phyloP scores from a whole-genome alignment of 2,329 filamentous ascomycete species.

The Apiospora pterosperma region DNA sequence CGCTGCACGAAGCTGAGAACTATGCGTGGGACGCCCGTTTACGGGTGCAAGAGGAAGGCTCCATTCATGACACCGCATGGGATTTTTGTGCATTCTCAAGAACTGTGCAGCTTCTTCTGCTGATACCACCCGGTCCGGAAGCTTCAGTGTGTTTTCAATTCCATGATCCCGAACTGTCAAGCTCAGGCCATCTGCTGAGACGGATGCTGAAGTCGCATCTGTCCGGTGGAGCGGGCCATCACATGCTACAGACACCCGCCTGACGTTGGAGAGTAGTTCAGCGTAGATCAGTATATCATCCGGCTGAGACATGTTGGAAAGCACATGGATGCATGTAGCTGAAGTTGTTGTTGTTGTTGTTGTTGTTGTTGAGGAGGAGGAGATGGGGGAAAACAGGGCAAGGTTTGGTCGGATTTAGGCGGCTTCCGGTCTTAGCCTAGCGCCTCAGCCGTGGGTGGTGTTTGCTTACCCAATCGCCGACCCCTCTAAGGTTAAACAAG shows the following conservation, averaged over 20 bases:
- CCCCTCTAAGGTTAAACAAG: neutral
- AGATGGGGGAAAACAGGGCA: neutral
- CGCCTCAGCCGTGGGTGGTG: neutral
- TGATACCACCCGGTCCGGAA: slow-evolving; percentile 40
- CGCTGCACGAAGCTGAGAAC: slow-evolving; percentile 12
- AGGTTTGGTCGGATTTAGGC: slow-evolving; percentile 1
- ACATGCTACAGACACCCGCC: slow-evolving; percentile 58
- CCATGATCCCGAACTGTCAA: slow-evolving; percentile 48
- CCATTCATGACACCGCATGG: slow-evolving; percentile 43
- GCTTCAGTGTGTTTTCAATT: slow-evolving; percentile 26
- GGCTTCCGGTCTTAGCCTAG: neutral
- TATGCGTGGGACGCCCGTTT: neutral
- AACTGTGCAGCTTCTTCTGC: slow-evolving; percentile 18
- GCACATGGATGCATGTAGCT: too few relatives aligned
- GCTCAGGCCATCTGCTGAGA: slow-evolving; percentile 42
- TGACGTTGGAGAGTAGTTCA: slow-evolving; percentile 62
- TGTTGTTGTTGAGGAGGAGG: neutral
- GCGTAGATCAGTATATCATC: slow-evolving; percentile 49
- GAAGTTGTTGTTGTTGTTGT: neutral
- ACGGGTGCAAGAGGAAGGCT: slow-evolving; percentile 41
- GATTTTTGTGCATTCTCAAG: neutral
- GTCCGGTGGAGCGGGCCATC: slow-evolving; percentile 43
- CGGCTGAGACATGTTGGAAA: slow-evolving; percentile 5
- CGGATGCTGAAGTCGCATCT: slow-evolving; percentile 37
- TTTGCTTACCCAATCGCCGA: neutral